Evolutionary conservation across 805 yeast genomes (phyloP), one percentile per base, ranked within the genome.

Genomic region (Cyberlindnera mycetangii): DNA sequence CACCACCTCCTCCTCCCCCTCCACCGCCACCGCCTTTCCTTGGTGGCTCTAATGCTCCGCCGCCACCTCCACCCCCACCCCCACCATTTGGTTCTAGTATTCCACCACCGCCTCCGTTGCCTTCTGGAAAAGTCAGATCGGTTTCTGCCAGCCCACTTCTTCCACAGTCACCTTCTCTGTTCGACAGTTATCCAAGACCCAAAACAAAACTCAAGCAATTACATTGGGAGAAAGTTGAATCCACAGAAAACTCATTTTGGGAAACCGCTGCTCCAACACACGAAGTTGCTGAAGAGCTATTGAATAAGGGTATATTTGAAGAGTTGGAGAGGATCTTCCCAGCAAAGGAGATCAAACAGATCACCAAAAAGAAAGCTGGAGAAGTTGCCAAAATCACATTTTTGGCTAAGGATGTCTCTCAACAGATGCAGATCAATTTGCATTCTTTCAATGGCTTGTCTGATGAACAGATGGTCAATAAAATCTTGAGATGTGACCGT

Each of bases 221-320:
- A 50, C 95, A 85, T 55, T 85, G 93, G 95, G 93, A 85, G 50
- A 84, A 79, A 56, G 67, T 85, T 37, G 85, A 81, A 12, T 62
- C 70, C 39, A 68, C 81, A 14, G 67, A 71, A 15, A 70, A 76
- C 33, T 82, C 93, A 0, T 73, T 85, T 52, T 85, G 95, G 95
- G 71, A 71, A 24, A 62, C 65, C 17, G 54, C 65, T 14, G 55
- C 67, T 1, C 70, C 75, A 37, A 74, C 76, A 17, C 31, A 39
- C 27, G 67, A 68, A 0, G 64, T 78, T 38, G 78, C 74, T 3
- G 68, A 64, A 33, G 79, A 76, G 19, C 68, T 85, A 48, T 64
- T 75, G 62, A 66, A 72, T 17, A 69, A 68, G 42, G 93, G 93
- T 42, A 73, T 85, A 11, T 75, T 85, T 52, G 78, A 72, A 38